A percentile compares a stretch with the other conserved stretches of the same genome.
Evolutionary conservation across 352 stramenopile genomes (phyloP).

Genomic region (Pythium monospermum): DNA sequence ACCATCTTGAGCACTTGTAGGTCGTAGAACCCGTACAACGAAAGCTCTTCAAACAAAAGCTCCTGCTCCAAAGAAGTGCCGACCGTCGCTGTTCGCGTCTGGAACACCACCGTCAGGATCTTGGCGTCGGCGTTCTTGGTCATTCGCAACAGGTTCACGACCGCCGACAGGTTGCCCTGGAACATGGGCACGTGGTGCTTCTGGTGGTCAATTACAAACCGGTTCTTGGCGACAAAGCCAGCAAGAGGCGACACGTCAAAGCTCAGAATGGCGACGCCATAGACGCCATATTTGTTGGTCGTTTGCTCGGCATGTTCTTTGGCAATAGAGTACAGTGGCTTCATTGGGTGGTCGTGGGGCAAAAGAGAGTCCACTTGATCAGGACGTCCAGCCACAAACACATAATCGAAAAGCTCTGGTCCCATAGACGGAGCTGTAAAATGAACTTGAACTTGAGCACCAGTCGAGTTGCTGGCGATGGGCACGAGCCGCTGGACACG

Average conservation of each 20-base stretch:
- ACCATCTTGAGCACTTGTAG: neutral
- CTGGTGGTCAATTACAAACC: conserved; percentile 13
- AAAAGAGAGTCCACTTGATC: conserved; percentile 4
- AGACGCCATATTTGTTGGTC: conserved; percentile 1
- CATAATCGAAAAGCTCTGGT: neutral
- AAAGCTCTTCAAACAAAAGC: neutral
- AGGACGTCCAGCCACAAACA: conserved; percentile 3
- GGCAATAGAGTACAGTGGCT: neutral
- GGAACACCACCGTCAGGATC: conserved; percentile 7
- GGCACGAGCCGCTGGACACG: neutral
- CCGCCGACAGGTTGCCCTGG: neutral
- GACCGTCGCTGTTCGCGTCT: neutral
- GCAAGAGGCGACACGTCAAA: neutral
- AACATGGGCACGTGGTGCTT: neutral
- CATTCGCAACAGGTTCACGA: conserved; percentile 9
- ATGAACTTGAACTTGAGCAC: too few species aligned
- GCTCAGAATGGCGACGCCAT: neutral
- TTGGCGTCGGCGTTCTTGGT: conserved; percentile 1
- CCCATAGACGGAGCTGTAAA: too few species aligned
- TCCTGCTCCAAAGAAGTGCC: neutral
- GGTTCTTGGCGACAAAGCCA: conserved; percentile 1
- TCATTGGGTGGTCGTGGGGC: conserved; percentile 6
- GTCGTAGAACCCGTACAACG: conserved; percentile 5
- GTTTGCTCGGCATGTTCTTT: neutral
- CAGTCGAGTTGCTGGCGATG: neutral